A percentile compares a stretch with the other conserved stretches of the same genome.
phyloP scores from a whole-genome alignment of 2,329 filamentous ascomycete species.

The Diplocarpon rosae region DNA sequence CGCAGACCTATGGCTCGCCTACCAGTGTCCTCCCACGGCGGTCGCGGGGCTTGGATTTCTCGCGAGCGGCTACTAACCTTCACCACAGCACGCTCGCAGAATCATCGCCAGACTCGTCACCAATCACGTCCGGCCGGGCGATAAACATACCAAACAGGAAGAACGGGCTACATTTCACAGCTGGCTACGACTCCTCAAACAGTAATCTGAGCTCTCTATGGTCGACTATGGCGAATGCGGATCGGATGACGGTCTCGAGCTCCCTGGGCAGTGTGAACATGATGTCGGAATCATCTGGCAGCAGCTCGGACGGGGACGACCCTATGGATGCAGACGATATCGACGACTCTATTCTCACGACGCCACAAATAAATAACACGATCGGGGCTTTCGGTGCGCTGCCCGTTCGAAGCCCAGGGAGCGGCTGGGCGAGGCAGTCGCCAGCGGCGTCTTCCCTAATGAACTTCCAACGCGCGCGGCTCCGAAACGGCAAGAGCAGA shows the following conservation, averaged over 20 bases:
- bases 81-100: slow-evolving; percentile 93
- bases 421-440: slow-evolving; percentile 56
- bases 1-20: slow-evolving; percentile 76
- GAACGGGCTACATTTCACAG: slow-evolving; percentile 35
- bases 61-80: slow-evolving; percentile 81
- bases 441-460: slow-evolving; percentile 66
- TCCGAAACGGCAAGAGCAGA: slow-evolving; percentile 48
- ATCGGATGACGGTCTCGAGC: slow-evolving; percentile 64
- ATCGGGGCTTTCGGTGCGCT: slow-evolving; percentile 33
- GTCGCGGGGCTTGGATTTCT: slow-evolving; percentile 86
- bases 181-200: slow-evolving; percentile 52
- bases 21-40: slow-evolving; percentile 80
- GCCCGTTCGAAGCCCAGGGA: slow-evolving; percentile 38
- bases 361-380: slow-evolving; percentile 63
- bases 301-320: slow-evolving; percentile 58
- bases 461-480: slow-evolving; percentile 59
- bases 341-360: slow-evolving; percentile 72
- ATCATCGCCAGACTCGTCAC: slow-evolving; percentile 82
- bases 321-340: slow-evolving; percentile 60
- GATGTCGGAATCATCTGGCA: slow-evolving; percentile 70
- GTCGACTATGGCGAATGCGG: slow-evolving; percentile 58
- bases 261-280: slow-evolving; percentile 45
- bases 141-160: slow-evolving; percentile 50
- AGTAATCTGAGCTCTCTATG: slow-evolving; percentile 49
- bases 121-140: slow-evolving; percentile 63